phyloP scores from a whole-genome alignment of 768 basidiomycete species.

The Pseudohyphozyma bogoriensis region DNA sequence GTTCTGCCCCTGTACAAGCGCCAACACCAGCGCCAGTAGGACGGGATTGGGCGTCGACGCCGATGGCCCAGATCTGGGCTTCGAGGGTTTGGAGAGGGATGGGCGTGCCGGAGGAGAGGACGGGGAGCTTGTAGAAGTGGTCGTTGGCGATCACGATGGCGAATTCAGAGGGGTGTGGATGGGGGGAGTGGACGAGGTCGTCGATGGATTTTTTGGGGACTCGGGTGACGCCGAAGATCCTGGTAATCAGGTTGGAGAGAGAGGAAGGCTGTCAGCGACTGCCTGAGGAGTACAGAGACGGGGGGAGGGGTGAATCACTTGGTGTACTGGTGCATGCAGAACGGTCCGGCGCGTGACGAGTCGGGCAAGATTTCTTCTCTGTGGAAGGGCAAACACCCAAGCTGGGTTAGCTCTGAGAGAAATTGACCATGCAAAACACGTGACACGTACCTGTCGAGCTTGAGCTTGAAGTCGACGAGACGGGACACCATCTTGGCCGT shows the following conservation, averaged over 20 bases:
- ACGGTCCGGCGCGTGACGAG: conserved; percentile 59
- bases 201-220: conserved; percentile 63
- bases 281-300: background rate
- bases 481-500: conserved; percentile 72
- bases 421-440: no score
- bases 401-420: no score
- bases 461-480: conserved; percentile 58
- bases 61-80: conserved; percentile 43
- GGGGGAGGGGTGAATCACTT: conserved; percentile 33
- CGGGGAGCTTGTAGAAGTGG: conserved; percentile 67
- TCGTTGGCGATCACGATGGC: conserved; percentile 63
- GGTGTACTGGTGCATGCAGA: conserved; percentile 42
- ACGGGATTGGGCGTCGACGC: conserved; percentile 52
- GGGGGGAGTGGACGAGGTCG: conserved; percentile 47
- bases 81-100: conserved; percentile 46
- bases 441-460: conserved; percentile 31
- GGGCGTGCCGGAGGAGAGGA: conserved; percentile 49
- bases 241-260: conserved; percentile 33
- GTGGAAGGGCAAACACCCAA: no score
- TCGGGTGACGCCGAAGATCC: conserved; percentile 62
- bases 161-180: conserved; percentile 45
- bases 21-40: conserved; percentile 47
- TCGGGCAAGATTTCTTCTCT: conserved; percentile 64
- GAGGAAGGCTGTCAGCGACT: conserved; percentile 21
- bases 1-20: conserved; percentile 63